These are phyloP conservation scores for Primulina eburnea DNA, from an alignment of 257 asterid genomes.

Conservation along the genomic window DNA sequence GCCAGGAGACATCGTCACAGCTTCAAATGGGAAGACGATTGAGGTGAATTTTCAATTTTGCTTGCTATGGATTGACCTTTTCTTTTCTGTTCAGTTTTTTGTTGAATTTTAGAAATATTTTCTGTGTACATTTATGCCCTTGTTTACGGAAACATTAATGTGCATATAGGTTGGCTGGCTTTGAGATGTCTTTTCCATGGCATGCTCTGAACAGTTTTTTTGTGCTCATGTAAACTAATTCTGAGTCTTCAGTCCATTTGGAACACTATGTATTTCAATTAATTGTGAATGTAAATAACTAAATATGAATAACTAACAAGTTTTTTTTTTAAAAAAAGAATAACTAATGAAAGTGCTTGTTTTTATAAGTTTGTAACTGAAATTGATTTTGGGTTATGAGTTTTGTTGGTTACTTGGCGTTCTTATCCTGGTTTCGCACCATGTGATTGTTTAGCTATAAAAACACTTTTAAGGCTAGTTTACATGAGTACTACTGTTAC, in stretches of 20 bases:
- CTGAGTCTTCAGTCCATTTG: background rate
- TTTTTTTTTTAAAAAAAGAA: no score
- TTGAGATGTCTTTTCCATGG: background rate
- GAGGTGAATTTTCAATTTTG: conserved; percentile 50
- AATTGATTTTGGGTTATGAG: background rate
- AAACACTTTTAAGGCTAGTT: background rate
- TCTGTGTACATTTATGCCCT: background rate
- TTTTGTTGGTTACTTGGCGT: background rate
- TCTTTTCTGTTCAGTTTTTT: conserved; percentile 4
- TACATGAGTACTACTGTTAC: background rate
- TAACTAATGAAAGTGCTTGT: background rate
- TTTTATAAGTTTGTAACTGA: background rate
- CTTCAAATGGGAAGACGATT: conserved; percentile 92
- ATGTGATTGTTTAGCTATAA: no score
- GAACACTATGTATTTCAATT: background rate
- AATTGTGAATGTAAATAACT: background rate
- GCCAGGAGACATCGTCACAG: conserved; percentile 87
- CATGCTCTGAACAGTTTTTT: background rate
- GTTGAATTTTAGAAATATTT: background rate
- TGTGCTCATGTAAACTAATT: background rate
- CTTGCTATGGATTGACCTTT: background rate
- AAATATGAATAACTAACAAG: background rate
- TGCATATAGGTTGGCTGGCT: background rate
- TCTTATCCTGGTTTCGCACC: background rate
- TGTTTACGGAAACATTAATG: background rate